Base-by-base conservation (phyloP, 2,329 filamentous ascomycete species). In the Kalmusia sp. region DNA sequence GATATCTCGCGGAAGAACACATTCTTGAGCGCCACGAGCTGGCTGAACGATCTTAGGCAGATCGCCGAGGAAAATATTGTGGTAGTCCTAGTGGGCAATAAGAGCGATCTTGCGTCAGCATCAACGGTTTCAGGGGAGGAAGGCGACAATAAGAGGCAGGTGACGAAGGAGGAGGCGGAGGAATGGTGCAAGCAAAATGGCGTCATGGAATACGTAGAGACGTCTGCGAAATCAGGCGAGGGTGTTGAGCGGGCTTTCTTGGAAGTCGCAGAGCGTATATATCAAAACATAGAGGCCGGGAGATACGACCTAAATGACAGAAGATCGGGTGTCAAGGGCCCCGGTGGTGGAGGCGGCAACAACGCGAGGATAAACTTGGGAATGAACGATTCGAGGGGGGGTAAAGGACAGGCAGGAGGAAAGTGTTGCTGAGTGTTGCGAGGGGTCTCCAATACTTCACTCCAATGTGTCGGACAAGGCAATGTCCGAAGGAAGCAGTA, bases 41-140 rank as follows among this genome's bases (percentile, higher is more conserved):
- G 95, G 95, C 86, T 98, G 38, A 87, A 93, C 68, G 95, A 99
- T 77, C 82, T 99, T 59, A 87, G 92, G 35, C 91, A 95, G 74
- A 97, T 98, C 65, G 95, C 95, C 44, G 95, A 98, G 76, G 91
- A 95, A 21, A 91, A 95, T 68, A 97, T 98, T 60, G 91, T 97
- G 39, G 91, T 98, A 14, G 88, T 99, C 17, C 80, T 99, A 5
- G 95, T 99, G 4, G 95, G 95, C 35, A 99, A 99, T 79, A 99
- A 99, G 77, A 86, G 86, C 28, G 95, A 99, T 76, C 81, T 98
- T 35, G 87, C 90, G 58, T 73, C 54, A 63, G 74, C 64, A 62
- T 79, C 62, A 52, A 79, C 68, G 50, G 74, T 77, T 21, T 64
- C 54, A 2, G 47, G 35, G 3, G 38, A 50, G 8, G 67, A 64